Conservation (phyloP, 495 filamentous ascomycete species). For the Daldinia caldariorum region DNA sequence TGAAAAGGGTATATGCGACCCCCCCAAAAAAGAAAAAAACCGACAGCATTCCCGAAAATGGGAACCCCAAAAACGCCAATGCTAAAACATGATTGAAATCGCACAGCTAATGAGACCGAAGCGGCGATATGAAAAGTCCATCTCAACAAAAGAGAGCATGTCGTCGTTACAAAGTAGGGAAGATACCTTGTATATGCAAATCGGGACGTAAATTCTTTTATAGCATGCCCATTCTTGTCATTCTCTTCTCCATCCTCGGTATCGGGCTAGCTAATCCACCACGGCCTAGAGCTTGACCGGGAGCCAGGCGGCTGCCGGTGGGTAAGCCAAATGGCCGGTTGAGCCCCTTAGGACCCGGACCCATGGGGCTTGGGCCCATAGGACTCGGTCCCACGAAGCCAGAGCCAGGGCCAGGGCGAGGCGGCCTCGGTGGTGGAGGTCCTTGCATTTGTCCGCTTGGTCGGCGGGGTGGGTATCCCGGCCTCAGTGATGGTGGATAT, state of each 20-base stretch:
- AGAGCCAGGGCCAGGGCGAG: slow-evolving; percentile 47
- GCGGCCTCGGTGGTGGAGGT: slow-evolving; percentile 47
- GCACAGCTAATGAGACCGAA: slow-evolving; percentile 13
- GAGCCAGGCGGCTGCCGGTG: slow-evolving; percentile 46
- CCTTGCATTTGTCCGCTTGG: slow-evolving; percentile 43
- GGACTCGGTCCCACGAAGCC: slow-evolving; percentile 25
- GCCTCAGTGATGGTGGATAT: slow-evolving; percentile 47
- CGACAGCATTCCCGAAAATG: slow-evolving; percentile 16
- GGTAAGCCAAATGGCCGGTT: slow-evolving; percentile 46
- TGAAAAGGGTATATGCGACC: slow-evolving; percentile 40
- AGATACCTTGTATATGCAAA: not conserved
- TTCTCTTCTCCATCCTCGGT: slow-evolving; percentile 75
- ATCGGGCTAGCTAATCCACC: slow-evolving; percentile 40
- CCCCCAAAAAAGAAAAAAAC: slow-evolving; percentile 32
- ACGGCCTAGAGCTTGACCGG: slow-evolving; percentile 47
- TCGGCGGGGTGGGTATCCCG: slow-evolving; percentile 48
- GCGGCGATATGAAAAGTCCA: slow-evolving; percentile 16
- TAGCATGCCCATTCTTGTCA: slow-evolving; percentile 90
- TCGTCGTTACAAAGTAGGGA: slow-evolving; percentile 29
- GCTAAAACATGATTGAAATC: slow-evolving; percentile 28
- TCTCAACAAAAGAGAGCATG: slow-evolving; percentile 36
- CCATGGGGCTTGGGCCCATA: slow-evolving; percentile 10
- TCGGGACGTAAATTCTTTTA: slow-evolving; percentile 43
- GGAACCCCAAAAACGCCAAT: slow-evolving; percentile 38
- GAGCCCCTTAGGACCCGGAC: slow-evolving; percentile 28